Evolutionary conservation across 495 filamentous ascomycete genomes (phyloP).

Genomic region (Aspergillus cristatus): DNA sequence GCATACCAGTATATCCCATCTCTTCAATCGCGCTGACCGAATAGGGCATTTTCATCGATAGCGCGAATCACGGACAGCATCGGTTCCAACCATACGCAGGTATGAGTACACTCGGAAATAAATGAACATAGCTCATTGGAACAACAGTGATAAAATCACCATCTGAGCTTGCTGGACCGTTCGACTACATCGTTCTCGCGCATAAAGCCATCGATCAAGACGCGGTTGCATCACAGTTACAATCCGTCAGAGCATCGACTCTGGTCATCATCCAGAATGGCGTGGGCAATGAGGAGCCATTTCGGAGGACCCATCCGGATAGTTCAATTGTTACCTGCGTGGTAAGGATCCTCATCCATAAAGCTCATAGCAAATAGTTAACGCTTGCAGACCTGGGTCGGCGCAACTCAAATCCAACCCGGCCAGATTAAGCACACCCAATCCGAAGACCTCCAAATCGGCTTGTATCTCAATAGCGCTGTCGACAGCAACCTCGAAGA

Average conservation of each 20-base stretch:
- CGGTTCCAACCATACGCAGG: constrained; percentile 30
- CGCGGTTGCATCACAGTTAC: constrained; percentile 22
- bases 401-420: constrained; percentile 35
- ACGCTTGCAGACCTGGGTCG: constrained; percentile 38
- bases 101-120: constrained; percentile 4
- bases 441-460: constrained; percentile 38
- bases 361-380: neutral
- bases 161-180: constrained; percentile 24
- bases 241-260: constrained; percentile 27
- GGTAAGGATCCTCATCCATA: constrained; percentile 10
- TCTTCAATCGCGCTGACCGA: no score
- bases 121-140: neutral
- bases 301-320: constrained; percentile 44
- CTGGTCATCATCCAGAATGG: constrained; percentile 66
- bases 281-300: constrained; percentile 57
- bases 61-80: constrained; percentile 38
- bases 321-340: constrained; percentile 53
- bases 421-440: constrained; percentile 36
- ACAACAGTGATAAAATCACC: constrained; percentile 30
- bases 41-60: constrained; percentile 37
- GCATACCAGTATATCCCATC: no score
- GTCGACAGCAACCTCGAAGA: constrained; percentile 15
- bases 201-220: constrained; percentile 43
- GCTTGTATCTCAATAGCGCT: constrained; percentile 33
- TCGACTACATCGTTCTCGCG: constrained; percentile 41